Evolutionary conservation across 2,329 filamentous ascomycete species (phyloP).

Genomic region (Aspergillus udagawae): DNA sequence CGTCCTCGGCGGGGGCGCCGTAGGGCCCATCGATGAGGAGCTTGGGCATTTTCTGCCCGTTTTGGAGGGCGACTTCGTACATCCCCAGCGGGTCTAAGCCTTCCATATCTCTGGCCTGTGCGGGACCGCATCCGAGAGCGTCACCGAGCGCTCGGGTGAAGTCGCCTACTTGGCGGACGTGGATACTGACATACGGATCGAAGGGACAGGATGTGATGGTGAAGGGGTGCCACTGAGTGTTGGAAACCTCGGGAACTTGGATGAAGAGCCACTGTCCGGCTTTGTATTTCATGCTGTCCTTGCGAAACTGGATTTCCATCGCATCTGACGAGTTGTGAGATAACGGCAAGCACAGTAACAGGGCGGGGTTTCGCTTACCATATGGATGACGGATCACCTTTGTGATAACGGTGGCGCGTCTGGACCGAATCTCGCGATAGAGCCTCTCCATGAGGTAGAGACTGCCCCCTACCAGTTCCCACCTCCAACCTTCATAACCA

Average conservation of each 20-base stretch:
- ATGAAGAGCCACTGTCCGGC: constrained; percentile 97
- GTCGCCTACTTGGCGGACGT: constrained; percentile 94
- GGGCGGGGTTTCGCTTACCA: constrained; percentile 50
- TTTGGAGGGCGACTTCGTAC: constrained; percentile 94
- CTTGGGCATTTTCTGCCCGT: constrained; percentile 85
- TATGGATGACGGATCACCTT: constrained; percentile 95
- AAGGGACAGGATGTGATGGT: constrained; percentile 98
- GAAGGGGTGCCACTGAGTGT: constrained; percentile 95
- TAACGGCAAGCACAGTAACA: not conserved
- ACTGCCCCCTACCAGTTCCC: constrained; percentile 83
- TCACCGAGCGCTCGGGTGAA: constrained; percentile 94
- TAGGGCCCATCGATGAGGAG: constrained; percentile 94
- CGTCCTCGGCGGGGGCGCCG: constrained; percentile 93
- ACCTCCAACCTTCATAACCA: constrained; percentile 94
- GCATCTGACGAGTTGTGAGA: constrained; percentile 57
- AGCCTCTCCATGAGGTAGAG: constrained; percentile 84
- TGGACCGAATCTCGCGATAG: constrained; percentile 82
- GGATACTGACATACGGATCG: constrained; percentile 89
- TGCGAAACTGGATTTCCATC: constrained; percentile 94
- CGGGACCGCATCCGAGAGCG: constrained; percentile 82
- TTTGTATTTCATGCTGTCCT: constrained; percentile 97
- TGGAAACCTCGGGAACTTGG: constrained; percentile 83
- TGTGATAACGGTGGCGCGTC: constrained; percentile 81
- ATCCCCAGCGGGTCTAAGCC: constrained; percentile 89
- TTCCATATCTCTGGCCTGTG: constrained; percentile 86